Percentiles rank a stretch among this genome's conserved stretches.
phyloP scores from a whole-genome alignment of 805 yeast species.

The Ogataea glucozyma region DNA sequence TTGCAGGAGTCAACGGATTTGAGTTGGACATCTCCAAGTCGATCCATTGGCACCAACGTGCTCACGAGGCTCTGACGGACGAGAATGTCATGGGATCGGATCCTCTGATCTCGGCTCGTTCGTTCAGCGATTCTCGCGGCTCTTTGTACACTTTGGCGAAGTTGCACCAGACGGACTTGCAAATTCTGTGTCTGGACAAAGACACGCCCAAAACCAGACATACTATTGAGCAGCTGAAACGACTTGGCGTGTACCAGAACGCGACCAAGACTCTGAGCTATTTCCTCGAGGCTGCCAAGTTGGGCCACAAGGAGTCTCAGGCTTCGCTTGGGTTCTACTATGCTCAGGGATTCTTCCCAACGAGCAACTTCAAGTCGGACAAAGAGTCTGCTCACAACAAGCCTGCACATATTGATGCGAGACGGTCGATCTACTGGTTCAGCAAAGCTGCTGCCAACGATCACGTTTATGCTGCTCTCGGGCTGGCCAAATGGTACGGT shows the following conservation, averaged over 20 bases:
- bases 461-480: slow-evolving; percentile 68
- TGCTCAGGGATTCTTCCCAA: slow-evolving; percentile 58
- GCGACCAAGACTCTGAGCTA: slow-evolving; percentile 47
- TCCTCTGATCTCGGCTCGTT: slow-evolving; percentile 36
- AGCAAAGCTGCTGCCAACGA: slow-evolving; percentile 64
- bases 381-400: slow-evolving; percentile 27
- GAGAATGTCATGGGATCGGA: slow-evolving; percentile 33
- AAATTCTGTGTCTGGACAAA: slow-evolving; percentile 30
- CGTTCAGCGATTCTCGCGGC: slow-evolving; percentile 36
- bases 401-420: slow-evolving; percentile 47
- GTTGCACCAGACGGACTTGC: slow-evolving; percentile 37
- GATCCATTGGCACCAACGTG: slow-evolving; percentile 31
- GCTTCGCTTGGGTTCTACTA: slow-evolving; percentile 70
- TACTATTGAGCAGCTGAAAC: slow-evolving; percentile 36
- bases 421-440: slow-evolving; percentile 72
- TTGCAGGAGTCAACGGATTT: slow-evolving; percentile 41
- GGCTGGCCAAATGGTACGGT: slow-evolving; percentile 74
- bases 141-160: slow-evolving; percentile 39
- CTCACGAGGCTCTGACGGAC: slow-evolving; percentile 28
- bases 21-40: slow-evolving; percentile 30
- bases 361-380: slow-evolving; percentile 35
- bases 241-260: slow-evolving; percentile 36
- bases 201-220: slow-evolving; percentile 34
- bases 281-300: slow-evolving; percentile 59
- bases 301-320: slow-evolving; percentile 66